Conservation (phyloP, 176 grass and related monocot species). For the Oryza glaberrima region DNA sequence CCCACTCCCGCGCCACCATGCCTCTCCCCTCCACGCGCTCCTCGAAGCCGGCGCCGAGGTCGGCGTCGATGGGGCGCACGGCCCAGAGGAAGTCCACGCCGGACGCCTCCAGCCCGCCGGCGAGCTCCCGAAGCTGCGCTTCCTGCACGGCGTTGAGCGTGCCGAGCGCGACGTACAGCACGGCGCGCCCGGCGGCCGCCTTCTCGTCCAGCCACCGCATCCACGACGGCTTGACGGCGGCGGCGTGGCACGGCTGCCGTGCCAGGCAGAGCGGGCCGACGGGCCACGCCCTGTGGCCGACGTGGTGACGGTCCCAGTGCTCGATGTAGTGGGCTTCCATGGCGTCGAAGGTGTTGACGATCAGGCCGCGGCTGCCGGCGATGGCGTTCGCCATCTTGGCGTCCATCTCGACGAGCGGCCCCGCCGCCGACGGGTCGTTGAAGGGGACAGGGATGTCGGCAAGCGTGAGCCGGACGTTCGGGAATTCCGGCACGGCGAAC, state of each 20-base stretch:
- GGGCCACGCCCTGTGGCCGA: slow-evolving; percentile 18
- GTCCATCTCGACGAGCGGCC: not conserved
- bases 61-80: not conserved
- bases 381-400: not conserved
- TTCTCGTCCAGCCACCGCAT: slow-evolving; percentile 44
- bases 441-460: not conserved
- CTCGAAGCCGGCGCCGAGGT: not conserved
- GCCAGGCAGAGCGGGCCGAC: slow-evolving; percentile 31
- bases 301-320: slow-evolving; percentile 28
- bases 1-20: not conserved
- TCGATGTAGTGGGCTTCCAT: slow-evolving; percentile 34
- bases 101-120: not conserved
- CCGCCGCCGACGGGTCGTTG: not conserved
- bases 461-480: slow-evolving; percentile 15
- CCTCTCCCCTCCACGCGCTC: not conserved
- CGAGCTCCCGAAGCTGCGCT: slow-evolving; percentile 1
- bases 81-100: not conserved
- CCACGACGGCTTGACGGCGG: not conserved
- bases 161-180: slow-evolving; percentile 31
- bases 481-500: slow-evolving; percentile 44
- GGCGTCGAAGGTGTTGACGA: slow-evolving; percentile 42
- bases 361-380: slow-evolving; percentile 20
- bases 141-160: not conserved
- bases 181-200: not conserved
- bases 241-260: not conserved